Base-by-base conservation (phyloP, 371 early-diverging fungal species). In the Rhizomucor pusillus region DNA sequence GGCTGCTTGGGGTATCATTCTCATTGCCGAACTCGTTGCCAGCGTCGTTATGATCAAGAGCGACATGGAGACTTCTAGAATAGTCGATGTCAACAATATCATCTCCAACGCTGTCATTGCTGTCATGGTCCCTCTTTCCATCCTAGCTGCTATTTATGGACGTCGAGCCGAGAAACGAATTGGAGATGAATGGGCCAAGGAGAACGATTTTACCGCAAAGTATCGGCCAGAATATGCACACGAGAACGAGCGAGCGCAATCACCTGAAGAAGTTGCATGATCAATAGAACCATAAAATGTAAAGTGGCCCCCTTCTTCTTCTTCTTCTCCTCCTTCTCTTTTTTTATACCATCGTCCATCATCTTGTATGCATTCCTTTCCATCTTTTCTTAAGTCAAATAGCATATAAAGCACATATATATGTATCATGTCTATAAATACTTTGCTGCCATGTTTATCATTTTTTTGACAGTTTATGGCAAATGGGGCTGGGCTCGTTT, bases 41-140 rank as follows among this genome's bases (percentile, higher is more conserved):
- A 63, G 60, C 50, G 56, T 77, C 14, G 43, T 66, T 5, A 66
- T 77, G 66, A 68, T 74, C 33, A 41, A 74, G 54, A 65, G 63
- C 41, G 52, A 53, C 1, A 45, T 77, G 12, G 54, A 57, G 16
- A 35, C 74, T 29, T 72, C 74, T 37, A 59, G 68, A 4, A 53
- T 77, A 19, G 60, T 72, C 3, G 44, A 62, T 22, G 59, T 59
- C 59, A 66, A 66, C 36, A 64, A 69, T 36, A 60, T 69, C 37
- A 62, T 77, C 20, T 50, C 57, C 18, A 44, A 43, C 11, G 39
- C 25, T 11, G 39, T 66, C 5, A 20, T 58, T 7, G 39, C 43
- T 10, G 45, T 66, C 16, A 58, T 60, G 45, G 58, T 61, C 14
- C 14, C 50, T 0, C 37, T 56, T 10, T 43, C 44, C 24, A 44